These are phyloP conservation scores for Stagonosporopsis vannaccii DNA, from an alignment of 2,329 filamentous ascomycete genomes.

Conservation along the genomic window DNA sequence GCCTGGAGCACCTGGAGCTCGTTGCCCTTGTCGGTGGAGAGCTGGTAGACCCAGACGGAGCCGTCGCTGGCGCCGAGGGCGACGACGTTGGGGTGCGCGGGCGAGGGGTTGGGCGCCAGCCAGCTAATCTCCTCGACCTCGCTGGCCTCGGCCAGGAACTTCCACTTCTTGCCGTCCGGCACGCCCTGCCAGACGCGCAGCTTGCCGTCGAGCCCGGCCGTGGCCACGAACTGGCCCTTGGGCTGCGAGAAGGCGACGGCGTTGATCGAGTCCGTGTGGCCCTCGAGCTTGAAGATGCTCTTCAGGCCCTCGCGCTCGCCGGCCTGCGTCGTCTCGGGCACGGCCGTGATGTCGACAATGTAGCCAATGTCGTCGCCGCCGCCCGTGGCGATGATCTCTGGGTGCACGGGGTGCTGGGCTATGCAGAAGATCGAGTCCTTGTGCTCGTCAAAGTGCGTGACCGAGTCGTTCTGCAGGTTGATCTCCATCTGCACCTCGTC, in stretches of 20 bases:
- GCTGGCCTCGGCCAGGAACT: slow-evolving; percentile 77
- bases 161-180: slow-evolving; percentile 62
- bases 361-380: slow-evolving; percentile 87
- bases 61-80: slow-evolving; percentile 90
- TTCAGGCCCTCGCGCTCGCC: slow-evolving; percentile 66
- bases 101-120: slow-evolving; percentile 76
- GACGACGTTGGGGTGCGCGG: slow-evolving; percentile 77
- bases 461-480: slow-evolving; percentile 86
- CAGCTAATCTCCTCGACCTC: slow-evolving; percentile 97
- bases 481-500: slow-evolving; percentile 70
- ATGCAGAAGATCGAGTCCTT: slow-evolving; percentile 94
- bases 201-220: slow-evolving; percentile 85
- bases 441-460: slow-evolving; percentile 89
- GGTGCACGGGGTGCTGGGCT: slow-evolving; percentile 84
- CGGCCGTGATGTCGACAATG: slow-evolving; percentile 78
- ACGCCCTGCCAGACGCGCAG: slow-evolving; percentile 72
- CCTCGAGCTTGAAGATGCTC: slow-evolving; percentile 78
- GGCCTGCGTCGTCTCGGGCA: slow-evolving; percentile 66
- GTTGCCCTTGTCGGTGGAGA: slow-evolving; percentile 67
- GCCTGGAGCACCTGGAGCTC: slow-evolving; percentile 85
- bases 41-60: slow-evolving; percentile 93
- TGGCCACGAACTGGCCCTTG: slow-evolving; percentile 82
- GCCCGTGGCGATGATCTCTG: slow-evolving; percentile 83
- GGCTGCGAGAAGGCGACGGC: slow-evolving; percentile 84
- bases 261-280: slow-evolving; percentile 91